Base-by-base conservation (phyloP, 1,139 yeast genomes). In the Kodamaea plutei region DNA sequence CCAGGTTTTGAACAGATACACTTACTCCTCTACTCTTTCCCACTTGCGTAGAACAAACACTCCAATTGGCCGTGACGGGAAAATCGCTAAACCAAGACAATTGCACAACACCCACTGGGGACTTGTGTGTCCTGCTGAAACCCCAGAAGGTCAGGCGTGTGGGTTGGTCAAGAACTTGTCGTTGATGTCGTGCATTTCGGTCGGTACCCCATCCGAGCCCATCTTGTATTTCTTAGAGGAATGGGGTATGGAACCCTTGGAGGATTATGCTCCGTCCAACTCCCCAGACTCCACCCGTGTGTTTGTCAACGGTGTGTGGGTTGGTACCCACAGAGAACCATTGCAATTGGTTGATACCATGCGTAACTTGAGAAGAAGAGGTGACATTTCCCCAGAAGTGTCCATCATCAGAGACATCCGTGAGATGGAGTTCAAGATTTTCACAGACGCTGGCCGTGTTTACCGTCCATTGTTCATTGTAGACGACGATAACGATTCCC, bases 101-200 rank as follows among this genome's bases (percentile, higher is more conserved):
- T 74, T 91, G 52, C 99, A 93, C 65, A 93, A 93, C 58, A 91
- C 98, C 17, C 99, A 93, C 66, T 93, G 98, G 98, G 99, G 99
- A 52, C 76, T 91, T 52, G 98, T 91, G 25, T 91, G 99, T 64
- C 98, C 99, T 27, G 98, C 99, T 15, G 99, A 91, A 62, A 91
- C 99, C 10, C 99, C 99, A 3, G 99, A 91, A 70, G 99, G 99
- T 53, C 98, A 91, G 67, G 98, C 99, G 29, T 91, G 99, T 84
- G 99, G 99, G 51, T 73, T 91, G 59, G 98, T 93, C 35, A 91
- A 91, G 69, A 91, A 91, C 59, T 71, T 91, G 56, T 88, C 97
- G 1, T 70, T 91, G 48, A 89, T 93, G 97, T 78, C 97, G 2
- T 88, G 97, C 69, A 88, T 91, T 36, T 91, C 98, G 17, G 98